Percentiles rank a stretch among this genome's conserved stretches.
Conservation (phyloP, 1,284 basidiomycete species). For the Golubevia sp. region DNA sequence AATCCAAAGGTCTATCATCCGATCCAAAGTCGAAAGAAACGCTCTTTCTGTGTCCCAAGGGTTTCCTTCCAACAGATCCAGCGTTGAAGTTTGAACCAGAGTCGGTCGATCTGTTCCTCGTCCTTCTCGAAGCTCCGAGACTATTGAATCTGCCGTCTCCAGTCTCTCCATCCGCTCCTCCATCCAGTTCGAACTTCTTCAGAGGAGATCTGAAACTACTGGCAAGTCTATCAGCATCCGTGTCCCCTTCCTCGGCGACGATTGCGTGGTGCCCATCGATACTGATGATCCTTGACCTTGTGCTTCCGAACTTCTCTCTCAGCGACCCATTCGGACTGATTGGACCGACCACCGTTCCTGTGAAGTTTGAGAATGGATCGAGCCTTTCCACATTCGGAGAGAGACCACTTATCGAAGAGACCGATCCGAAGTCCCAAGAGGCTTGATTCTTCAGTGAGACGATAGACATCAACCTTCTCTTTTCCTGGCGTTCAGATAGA, state of each 20-base stretch:
- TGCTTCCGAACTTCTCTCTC: background rate
- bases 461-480: slow-evolving; percentile 29
- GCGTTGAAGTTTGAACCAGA: background rate
- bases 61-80: slow-evolving; percentile 1
- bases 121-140: background rate
- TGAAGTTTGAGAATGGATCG: slow-evolving; percentile 46
- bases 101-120: slow-evolving; percentile 6
- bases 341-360: slow-evolving; percentile 25
- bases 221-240: background rate
- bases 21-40: slow-evolving; percentile 1
- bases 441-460: slow-evolving; percentile 25
- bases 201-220: background rate
- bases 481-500: slow-evolving; percentile 37
- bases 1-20: slow-evolving; percentile 2
- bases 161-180: background rate
- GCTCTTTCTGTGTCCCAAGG: background rate
- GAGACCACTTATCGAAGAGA: slow-evolving; percentile 11
- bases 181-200: background rate
- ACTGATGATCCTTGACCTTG: background rate
- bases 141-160: background rate
- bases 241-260: background rate
- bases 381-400: slow-evolving; percentile 13
- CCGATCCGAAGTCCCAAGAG: slow-evolving; percentile 47
- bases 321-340: slow-evolving; percentile 3
- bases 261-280: background rate